Base-by-base conservation (phyloP, 768 basidiomycete species). In the Termitomyces sp. region DNA sequence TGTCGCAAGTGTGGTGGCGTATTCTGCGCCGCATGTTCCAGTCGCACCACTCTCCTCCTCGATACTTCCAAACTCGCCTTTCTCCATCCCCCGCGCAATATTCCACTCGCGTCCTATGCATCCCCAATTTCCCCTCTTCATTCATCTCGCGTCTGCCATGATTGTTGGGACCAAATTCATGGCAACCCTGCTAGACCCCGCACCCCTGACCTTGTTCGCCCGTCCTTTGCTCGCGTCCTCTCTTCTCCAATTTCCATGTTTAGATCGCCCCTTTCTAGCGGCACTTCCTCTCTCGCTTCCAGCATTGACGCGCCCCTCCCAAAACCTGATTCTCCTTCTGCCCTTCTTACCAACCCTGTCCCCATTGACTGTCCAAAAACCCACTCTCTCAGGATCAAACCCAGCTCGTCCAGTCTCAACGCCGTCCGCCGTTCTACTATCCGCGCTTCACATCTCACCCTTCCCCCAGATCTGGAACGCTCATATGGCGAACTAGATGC, bases 1-100 rank as follows among this genome's bases (percentile, higher is more conserved):
- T 92, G 90, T 71, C 82, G 90, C 69, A 92, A 91, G 68, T 92
- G 90, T 63, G 90, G 90, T 51, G 88, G 88, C 61, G 74, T 92
- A 32, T 91, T 85, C 68, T 92, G 90, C 72, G 69, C 70, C 49
- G 69, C 78, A 6, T 92, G 90, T 68, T 80, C 84, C 1, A 72
- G 79, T 6, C 80, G 80, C 55, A 66, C 75, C 6, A 90, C 86
- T 0, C 73, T 80, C 13, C 82, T 92, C 4, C 79, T 92, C 54
- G 90, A 92, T 66, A 81, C 87, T n/a, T 81, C 88, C 9, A 78
- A 78, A 54, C 84, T 92, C 42, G 68, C 75, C 53, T 90, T 92
- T 70, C 72, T 90, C 48, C 76, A 86, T 45, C 90, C 90, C 1
- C 90, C 90, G 1, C 80, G 84, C 59, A 80, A 82, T 65, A 73